Percentiles rank a stretch among this genome's conserved stretches.
Conservation (phyloP, 768 basidiomycete genomes). For the Mycena latifolia region DNA sequence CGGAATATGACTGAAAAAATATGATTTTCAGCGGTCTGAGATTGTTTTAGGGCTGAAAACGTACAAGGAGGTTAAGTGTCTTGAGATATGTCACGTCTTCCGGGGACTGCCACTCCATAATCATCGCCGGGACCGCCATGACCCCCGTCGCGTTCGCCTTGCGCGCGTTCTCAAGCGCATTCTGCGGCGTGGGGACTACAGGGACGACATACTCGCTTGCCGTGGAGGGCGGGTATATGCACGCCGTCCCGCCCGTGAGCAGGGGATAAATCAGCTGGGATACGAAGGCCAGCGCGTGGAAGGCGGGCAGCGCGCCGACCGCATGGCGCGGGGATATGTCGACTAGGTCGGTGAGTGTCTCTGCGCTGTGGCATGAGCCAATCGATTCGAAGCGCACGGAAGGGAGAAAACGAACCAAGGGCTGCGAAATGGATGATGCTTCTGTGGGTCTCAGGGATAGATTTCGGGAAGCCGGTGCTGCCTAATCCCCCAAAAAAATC, state of each 20-base stretch:
- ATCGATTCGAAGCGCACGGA: too few relatives aligned
- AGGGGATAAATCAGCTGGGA: slow-evolving; percentile 48
- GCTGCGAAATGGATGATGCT: slow-evolving; percentile 7
- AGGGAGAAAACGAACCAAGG: not conserved
- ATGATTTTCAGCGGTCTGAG: too few relatives aligned
- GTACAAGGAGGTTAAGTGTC: slow-evolving; percentile 42
- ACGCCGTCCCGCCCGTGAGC: slow-evolving; percentile 38
- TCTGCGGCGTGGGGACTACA: slow-evolving; percentile 52
- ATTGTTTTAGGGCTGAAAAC: too few relatives aligned
- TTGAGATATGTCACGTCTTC: slow-evolving; percentile 47
- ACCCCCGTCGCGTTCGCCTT: slow-evolving; percentile 42
- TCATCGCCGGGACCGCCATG: too few relatives aligned
- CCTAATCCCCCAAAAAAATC: slow-evolving; percentile 3
- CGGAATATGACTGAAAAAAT: slow-evolving; percentile 44
- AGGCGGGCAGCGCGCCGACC: slow-evolving; percentile 48
- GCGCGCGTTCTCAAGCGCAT: slow-evolving; percentile 50
- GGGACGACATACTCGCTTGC: slow-evolving; percentile 42
- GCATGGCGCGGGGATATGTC: slow-evolving; percentile 23
- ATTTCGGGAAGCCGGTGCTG: slow-evolving; percentile 30
- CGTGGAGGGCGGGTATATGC: slow-evolving; percentile 46
- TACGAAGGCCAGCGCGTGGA: slow-evolving; percentile 50
- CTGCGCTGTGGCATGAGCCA: not conserved
- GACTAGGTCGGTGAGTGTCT: not conserved
- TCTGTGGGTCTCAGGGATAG: slow-evolving; percentile 17
- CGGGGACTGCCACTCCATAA: too few relatives aligned